phyloP scores from a whole-genome alignment of 2,329 filamentous ascomycete genomes.

The Aspergillus sergii region DNA sequence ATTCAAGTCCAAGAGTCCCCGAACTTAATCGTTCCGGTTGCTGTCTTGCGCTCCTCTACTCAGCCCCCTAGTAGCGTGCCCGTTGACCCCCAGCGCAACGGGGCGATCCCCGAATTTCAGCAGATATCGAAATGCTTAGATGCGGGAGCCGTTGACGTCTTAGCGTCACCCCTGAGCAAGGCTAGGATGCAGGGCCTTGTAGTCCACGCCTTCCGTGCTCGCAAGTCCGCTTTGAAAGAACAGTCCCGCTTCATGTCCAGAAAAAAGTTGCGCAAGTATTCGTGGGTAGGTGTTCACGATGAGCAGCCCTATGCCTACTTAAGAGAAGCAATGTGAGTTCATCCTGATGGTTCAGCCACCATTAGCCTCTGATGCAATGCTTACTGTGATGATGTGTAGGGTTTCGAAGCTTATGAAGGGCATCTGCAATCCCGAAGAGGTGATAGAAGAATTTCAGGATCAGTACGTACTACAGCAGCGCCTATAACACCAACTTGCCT shows the following conservation, averaged over 20 bases:
- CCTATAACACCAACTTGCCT: background rate
- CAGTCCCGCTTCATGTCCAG: conserved; percentile 72
- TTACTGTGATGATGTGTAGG: conserved; percentile 26
- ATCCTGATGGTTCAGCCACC: background rate
- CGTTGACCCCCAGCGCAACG: conserved; percentile 21
- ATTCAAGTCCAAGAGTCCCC: conserved; percentile 53
- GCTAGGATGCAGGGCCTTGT: conserved; percentile 75
- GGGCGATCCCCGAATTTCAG: conserved; percentile 49
- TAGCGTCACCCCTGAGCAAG: conserved; percentile 75
- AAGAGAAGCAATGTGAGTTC: conserved; percentile 74
- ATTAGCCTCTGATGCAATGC: conserved; percentile 8
- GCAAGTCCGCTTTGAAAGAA: conserved; percentile 74
- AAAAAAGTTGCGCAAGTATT: conserved; percentile 77
- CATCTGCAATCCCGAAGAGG: conserved; percentile 74
- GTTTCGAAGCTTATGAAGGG: conserved; percentile 87
- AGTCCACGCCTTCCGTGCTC: conserved; percentile 80
- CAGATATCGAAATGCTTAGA: conserved; percentile 75
- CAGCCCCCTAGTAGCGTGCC: conserved; percentile 17
- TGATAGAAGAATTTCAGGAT: conserved; percentile 63
- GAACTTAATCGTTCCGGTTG: conserved; percentile 54
- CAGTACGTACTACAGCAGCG: conserved; percentile 48
- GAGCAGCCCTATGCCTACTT: conserved; percentile 87
- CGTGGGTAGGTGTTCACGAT: conserved; percentile 87
- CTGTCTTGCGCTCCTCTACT: conserved; percentile 42
- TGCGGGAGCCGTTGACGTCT: conserved; percentile 81